phyloP scores from a whole-genome alignment of 352 stramenopile genomes.

The Globisporangium orthogonon region DNA sequence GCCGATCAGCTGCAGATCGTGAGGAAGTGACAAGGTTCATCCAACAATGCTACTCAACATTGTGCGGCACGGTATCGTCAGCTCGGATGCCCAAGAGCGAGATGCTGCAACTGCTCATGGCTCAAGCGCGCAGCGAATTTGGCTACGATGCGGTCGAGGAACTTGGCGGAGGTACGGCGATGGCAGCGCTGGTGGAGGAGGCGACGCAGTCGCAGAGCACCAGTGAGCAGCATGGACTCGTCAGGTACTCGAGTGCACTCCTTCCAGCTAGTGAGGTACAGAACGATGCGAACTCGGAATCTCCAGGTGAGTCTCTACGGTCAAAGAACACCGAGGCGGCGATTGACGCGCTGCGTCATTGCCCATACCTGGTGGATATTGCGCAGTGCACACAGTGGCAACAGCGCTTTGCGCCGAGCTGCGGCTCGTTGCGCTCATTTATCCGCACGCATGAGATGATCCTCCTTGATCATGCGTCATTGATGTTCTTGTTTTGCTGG shows the following conservation, averaged over 20 bases:
- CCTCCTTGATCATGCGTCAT: constrained; percentile 61
- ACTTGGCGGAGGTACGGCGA: constrained; percentile 1
- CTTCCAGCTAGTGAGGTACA: constrained; percentile 1
- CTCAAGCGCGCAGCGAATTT: constrained; percentile 9
- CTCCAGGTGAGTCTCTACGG: constrained; percentile 41
- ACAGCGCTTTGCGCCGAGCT: constrained; percentile 50
- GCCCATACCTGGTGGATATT: constrained; percentile 63
- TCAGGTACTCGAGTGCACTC: constrained; percentile 36
- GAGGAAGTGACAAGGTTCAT: constrained; percentile 8
- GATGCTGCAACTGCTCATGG: constrained; percentile 4
- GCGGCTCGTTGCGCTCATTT: constrained; percentile 57
- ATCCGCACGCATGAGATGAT: constrained; percentile 81
- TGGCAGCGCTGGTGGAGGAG: constrained; percentile 12
- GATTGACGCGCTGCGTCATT: constrained; percentile 33
- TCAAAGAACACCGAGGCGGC: constrained; percentile 37
- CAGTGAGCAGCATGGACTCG: constrained; percentile 3
- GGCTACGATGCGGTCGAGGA: constrained; percentile 6
- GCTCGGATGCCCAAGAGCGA: neutral
- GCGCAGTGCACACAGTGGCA: constrained; percentile 46
- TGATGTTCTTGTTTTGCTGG: constrained; percentile 61
- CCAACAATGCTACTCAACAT: constrained; percentile 8
- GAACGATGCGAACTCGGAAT: neutral
- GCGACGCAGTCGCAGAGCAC: constrained; percentile 3
- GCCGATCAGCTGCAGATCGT: neutral
- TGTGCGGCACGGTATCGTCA: neutral